A percentile compares a stretch with the other conserved stretches of the same genome.
phyloP scores from a whole-genome alignment of 371 early-diverging fungal species.

The Saksenaea vasiformis region DNA sequence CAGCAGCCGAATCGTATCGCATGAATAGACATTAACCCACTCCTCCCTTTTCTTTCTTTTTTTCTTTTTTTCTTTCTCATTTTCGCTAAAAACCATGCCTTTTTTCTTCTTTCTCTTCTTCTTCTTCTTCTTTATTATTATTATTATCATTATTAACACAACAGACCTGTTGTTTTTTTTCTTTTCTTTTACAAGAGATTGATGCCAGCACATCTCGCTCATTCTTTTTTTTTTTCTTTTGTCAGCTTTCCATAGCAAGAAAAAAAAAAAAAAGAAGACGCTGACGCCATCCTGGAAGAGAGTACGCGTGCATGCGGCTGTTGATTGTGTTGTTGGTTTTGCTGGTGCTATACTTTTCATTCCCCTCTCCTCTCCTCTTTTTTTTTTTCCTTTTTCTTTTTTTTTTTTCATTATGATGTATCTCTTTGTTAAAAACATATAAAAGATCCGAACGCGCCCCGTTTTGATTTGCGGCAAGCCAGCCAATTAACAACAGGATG shows the following conservation, averaged over 20 bases:
- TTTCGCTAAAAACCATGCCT: too few relatives aligned
- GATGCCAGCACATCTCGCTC: neutral
- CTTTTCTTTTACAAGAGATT: neutral
- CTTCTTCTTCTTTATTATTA: constrained; percentile 1
- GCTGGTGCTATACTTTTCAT: neutral
- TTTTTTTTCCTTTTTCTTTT: constrained; percentile 9
- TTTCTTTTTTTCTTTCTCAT: too few relatives aligned
- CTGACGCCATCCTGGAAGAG: too few relatives aligned
- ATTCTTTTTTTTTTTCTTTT: neutral
- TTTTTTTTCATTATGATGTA: too few relatives aligned
- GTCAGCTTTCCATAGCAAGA: neutral
- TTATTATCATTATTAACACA: neutral
- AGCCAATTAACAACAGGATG: too few relatives aligned
- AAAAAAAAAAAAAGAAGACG: too few relatives aligned
- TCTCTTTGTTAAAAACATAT: neutral
- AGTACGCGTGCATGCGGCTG: too few relatives aligned
- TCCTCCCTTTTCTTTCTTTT: constrained; percentile 6
- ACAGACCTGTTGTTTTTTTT: neutral
- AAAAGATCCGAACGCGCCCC: neutral
- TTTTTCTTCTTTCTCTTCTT: too few relatives aligned
- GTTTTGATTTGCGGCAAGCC: too few relatives aligned
- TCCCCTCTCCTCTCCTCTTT: neutral
- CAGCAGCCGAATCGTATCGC: constrained; percentile 30
- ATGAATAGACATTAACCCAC: constrained; percentile 23
- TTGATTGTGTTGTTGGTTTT: constrained; percentile 5